Evolutionary conservation across 805 yeast genomes (phyloP), one percentile per base, ranked within the genome.

Genomic region (Candida pseudofarinosa): DNA sequence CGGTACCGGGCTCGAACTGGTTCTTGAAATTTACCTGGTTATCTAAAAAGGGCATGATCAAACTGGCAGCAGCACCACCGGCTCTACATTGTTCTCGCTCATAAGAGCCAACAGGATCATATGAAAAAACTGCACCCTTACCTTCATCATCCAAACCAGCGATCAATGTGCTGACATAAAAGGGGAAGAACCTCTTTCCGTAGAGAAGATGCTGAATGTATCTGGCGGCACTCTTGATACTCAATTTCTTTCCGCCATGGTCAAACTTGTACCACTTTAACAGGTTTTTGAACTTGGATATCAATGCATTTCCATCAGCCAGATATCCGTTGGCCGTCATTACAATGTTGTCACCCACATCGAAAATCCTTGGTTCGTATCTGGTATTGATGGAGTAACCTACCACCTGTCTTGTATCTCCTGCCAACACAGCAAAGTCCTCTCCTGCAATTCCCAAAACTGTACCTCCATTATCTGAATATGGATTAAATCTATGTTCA

Each of bases 21-120:
- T 93, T 93, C 63, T 90, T 90, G 69, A 88, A 86, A 62, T 89
- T 88, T 49, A 93, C 99, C 72, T 93, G 99, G 65, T 90, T 91
- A 66, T 93, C 99, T 59, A 93, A 79, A 64, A 93, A 93, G 3
- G 99, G 99, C 95, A 90, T 89, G 52, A 93, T 89, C 67, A 93
- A 77, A 49, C 89, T 80, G 1, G 97, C 93, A 20, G 98, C 98
- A 12, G 97, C 93, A 35, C 99, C 99, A 50, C 96, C 97, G 2
- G 98, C 98, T 59, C 97, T 80, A 67, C 97, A 88, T 61, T 90
- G 96, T 63, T 90, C 97, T 56, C 97, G 81, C 68, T 93, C 98
- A 62, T 93, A 93, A 1, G 97, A 88, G 3, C 99, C 99, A 44
- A 93, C 96, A 1, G 98, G 98, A 62, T 93, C 99, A 63, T 88